Evolutionary conservation across 192 early-diverging fungal genomes (phyloP).

Genomic region (Allomyces macrogynus): DNA sequence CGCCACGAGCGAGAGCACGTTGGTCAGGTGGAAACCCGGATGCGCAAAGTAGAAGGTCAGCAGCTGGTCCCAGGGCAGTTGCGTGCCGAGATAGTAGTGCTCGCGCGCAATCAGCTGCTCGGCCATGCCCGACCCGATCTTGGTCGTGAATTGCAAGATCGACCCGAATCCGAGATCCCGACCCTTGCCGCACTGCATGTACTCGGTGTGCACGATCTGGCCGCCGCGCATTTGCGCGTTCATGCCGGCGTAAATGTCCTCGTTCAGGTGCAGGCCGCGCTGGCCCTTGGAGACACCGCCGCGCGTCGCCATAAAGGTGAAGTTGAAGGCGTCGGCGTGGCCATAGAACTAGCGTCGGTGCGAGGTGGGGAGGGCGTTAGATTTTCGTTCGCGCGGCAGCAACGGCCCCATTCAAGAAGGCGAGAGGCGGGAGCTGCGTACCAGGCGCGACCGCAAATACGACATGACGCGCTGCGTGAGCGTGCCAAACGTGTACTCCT

Average conservation of each 20-base stretch:
- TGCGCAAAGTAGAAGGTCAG: conserved; percentile 77
- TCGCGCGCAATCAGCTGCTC: conserved; percentile 87
- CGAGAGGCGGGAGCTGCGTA: too few relatives aligned
- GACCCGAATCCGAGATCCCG: conserved; percentile 76
- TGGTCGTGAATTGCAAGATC: conserved; percentile 72
- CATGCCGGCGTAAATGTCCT: conserved; percentile 87
- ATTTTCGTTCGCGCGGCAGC: too few relatives aligned
- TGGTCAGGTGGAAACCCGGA: conserved; percentile 79
- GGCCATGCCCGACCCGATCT: conserved; percentile 80
- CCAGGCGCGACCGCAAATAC: conserved; percentile 40
- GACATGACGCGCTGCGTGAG: conserved; percentile 70
- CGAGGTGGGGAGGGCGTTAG: not conserved
- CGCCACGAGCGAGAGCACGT: conserved; percentile 66
- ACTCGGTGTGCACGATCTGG: conserved; percentile 72
- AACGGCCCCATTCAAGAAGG: not conserved
- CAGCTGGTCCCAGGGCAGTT: conserved; percentile 63
- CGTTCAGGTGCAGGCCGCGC: conserved; percentile 73
- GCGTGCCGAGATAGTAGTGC: conserved; percentile 72
- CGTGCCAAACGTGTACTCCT: conserved; percentile 72
- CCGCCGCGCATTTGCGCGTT: conserved; percentile 67
- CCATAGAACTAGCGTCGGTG: conserved; percentile 32
- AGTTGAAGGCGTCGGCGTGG: conserved; percentile 76
- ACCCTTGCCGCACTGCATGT: conserved; percentile 80
- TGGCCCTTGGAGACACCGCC: conserved; percentile 76
- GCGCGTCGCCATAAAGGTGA: conserved; percentile 67